Percentiles rank a stretch among this genome's conserved stretches.
Evolutionary conservation across 1,284 basidiomycete species (phyloP).

Genomic region (Coniferiporia weirii): DNA sequence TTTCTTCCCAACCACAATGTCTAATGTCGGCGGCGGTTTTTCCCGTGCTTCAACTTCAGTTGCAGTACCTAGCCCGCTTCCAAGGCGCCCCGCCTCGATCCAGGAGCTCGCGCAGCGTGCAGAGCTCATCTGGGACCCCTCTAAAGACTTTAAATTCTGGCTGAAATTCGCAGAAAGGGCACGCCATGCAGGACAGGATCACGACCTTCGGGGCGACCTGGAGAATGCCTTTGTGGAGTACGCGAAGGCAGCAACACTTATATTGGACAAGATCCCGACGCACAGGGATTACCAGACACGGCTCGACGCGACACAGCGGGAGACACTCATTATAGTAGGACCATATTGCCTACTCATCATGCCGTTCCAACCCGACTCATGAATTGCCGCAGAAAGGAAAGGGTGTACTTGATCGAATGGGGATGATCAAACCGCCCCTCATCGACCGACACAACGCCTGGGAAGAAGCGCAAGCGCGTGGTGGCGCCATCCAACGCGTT

Average conservation of each 20-base stretch:
- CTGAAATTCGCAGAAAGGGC: constrained; percentile 31
- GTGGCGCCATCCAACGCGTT: constrained; percentile 1
- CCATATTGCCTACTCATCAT: constrained; percentile 9
- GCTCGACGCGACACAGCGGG: constrained; percentile 32
- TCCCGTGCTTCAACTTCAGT: constrained; percentile 1
- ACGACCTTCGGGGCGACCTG: constrained; percentile 25
- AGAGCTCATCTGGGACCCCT: constrained; percentile 30
- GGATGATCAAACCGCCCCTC: constrained; percentile 20
- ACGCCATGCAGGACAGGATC: constrained; percentile 12
- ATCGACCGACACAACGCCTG: constrained; percentile 23
- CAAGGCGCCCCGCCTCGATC: constrained; percentile 26
- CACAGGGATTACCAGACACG: constrained; percentile 34
- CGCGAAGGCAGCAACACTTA: constrained; percentile 38
- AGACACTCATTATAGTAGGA: constrained; percentile 36
- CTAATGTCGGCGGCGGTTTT: background rate
- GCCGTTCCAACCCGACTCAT: constrained; percentile 5
- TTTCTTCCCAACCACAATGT: constrained; percentile 1
- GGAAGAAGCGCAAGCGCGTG: constrained; percentile 15
- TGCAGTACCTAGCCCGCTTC: background rate
- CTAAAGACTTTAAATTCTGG: constrained; percentile 32
- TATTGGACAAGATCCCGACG: constrained; percentile 37
- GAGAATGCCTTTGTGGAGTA: constrained; percentile 32
- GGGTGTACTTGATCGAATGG: constrained; percentile 23
- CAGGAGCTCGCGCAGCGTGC: constrained; percentile 34
- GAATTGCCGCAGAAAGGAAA: constrained; percentile 23